Evolutionary conservation across 148 eudicot species (phyloP).

Genomic region (Pouteria glomerata): DNA sequence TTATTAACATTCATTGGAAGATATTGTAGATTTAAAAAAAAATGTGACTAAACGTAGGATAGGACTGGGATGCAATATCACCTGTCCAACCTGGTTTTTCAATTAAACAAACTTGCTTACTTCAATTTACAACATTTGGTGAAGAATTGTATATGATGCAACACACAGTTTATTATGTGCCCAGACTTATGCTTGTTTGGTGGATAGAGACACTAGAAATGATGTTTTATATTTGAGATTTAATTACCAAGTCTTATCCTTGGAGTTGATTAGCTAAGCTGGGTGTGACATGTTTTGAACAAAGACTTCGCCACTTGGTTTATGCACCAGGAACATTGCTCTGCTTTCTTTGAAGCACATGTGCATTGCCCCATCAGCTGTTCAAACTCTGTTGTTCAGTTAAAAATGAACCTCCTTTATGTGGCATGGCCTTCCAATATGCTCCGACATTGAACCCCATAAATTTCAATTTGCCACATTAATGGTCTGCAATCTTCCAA

Average conservation of each 20-base stretch:
- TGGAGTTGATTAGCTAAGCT: background rate
- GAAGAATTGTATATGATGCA: background rate
- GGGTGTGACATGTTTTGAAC: too few relatives aligned
- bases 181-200: too few relatives aligned
- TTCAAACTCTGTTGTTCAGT: background rate
- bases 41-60: too few relatives aligned
- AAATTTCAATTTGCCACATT: background rate
- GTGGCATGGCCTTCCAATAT: background rate
- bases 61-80: too few relatives aligned
- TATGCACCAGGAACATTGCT: background rate
- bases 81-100: too few relatives aligned
- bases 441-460: background rate
- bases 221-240: too few relatives aligned
- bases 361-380: background rate
- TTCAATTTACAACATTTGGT: background rate
- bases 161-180: too few relatives aligned
- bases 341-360: background rate
- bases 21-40: too few relatives aligned
- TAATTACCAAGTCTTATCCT: too few relatives aligned
- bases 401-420: background rate
- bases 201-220: too few relatives aligned
- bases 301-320: background rate
- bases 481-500: background rate
- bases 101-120: too few relatives aligned
- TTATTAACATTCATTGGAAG: too few relatives aligned